phyloP scores from a whole-genome alignment of 768 basidiomycete genomes.

The Wakefieldia striispora region DNA sequence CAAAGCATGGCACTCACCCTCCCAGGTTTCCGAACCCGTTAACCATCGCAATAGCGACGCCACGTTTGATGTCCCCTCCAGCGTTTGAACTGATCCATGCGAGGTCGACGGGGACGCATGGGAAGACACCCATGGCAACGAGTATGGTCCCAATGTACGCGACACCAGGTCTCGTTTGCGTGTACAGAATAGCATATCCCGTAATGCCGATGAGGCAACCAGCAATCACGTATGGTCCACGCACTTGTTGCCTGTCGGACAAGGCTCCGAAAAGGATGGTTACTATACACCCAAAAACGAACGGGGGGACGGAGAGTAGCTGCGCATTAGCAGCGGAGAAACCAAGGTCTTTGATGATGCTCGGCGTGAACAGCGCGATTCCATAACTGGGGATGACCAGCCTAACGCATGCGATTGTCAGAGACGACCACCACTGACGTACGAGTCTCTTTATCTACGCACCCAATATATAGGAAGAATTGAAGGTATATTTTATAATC shows the following conservation, averaged over 20 bases:
- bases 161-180: constrained; percentile 12
- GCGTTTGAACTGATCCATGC: constrained; percentile 55
- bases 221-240: constrained; percentile 49
- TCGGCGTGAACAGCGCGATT: constrained; percentile 47
- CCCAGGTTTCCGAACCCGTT: constrained; percentile 57
- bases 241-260: constrained; percentile 40
- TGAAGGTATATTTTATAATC: constrained; percentile 41
- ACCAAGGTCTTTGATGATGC: constrained; percentile 47
- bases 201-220: constrained; percentile 39
- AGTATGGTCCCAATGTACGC: constrained; percentile 46
- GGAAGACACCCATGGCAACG: constrained; percentile 48
- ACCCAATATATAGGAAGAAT: constrained; percentile 40
- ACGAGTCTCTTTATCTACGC: background rate
- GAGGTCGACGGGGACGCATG: constrained; percentile 41
- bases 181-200: constrained; percentile 49
- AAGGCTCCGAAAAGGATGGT: constrained; percentile 38
- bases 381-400: constrained; percentile 44
- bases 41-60: constrained; percentile 49
- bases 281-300: constrained; percentile 38
- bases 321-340: constrained; percentile 49
- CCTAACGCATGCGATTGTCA: constrained; percentile 20
- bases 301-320: constrained; percentile 47
- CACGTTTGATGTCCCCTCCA: constrained; percentile 52
- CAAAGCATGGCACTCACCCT: constrained; percentile 36
- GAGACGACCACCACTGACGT: background rate